A percentile compares a stretch with the other conserved stretches of the same genome.
These are phyloP conservation scores for Geranium brycei DNA, from an alignment of 345 rosid genomes.

Conservation along the genomic window DNA sequence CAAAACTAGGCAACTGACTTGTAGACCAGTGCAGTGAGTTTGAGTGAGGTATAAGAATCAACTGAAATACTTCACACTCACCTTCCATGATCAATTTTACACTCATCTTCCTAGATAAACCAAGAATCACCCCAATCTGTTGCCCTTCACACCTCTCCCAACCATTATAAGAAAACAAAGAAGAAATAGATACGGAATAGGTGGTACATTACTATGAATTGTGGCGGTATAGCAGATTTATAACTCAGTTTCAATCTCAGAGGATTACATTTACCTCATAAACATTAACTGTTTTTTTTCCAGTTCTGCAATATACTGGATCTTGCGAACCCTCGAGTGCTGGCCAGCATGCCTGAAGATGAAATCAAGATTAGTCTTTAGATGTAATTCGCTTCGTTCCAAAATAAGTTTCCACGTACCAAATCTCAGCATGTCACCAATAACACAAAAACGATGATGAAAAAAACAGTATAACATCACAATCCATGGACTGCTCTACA, in stretches of 20 bases:
- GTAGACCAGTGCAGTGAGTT: too few relatives aligned
- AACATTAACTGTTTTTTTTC: constrained; percentile 53
- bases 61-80: constrained; percentile 8
- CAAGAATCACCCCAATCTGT: background rate
- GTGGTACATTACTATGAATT: too few relatives aligned
- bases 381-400: too few relatives aligned
- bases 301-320: constrained; percentile 70
- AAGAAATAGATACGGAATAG: background rate
- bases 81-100: constrained; percentile 49
- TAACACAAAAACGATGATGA: too few relatives aligned
- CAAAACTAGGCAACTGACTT: background rate
- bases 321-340: constrained; percentile 77
- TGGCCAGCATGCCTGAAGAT: constrained; percentile 54
- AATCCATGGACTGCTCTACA: background rate
- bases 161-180: background rate
- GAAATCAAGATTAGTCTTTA: constrained; percentile 2
- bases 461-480: background rate
- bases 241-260: background rate
- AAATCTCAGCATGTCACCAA: too few relatives aligned
- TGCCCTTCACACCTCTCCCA: background rate
- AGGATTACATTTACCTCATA: constrained; percentile 63
- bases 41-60: background rate
- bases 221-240: too few relatives aligned
- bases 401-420: too few relatives aligned
- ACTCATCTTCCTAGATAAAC: constrained; percentile 27